Percentiles rank a stretch among this genome's conserved stretches.
These are phyloP conservation scores for Lodderomyces orthopsilosis DNA, from an alignment of 1,139 yeast species.

Conservation along the genomic window DNA sequence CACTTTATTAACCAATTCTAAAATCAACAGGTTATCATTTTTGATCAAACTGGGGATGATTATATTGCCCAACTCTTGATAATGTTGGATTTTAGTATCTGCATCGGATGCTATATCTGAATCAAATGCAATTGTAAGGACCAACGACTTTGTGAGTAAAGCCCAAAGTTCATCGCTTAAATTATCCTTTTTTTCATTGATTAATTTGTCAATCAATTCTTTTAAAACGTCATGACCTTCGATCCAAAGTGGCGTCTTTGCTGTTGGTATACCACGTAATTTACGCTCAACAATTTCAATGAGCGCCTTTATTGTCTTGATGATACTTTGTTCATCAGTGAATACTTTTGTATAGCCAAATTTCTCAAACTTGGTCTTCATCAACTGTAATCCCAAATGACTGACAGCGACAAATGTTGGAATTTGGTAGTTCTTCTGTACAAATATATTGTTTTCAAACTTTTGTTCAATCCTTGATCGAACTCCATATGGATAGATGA, in stretches of 20 bases:
- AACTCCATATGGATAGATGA: conserved; percentile 58
- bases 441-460: conserved; percentile 23
- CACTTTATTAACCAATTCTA: conserved; percentile 38
- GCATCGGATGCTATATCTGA: conserved; percentile 32
- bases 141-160: conserved; percentile 40
- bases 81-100: conserved; percentile 46
- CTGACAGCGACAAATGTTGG: conserved; percentile 73
- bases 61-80: conserved; percentile 36
- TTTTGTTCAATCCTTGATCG: conserved; percentile 49
- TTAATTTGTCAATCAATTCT: conserved; percentile 19
- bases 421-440: conserved; percentile 36
- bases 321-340: conserved; percentile 46
- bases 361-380: conserved; percentile 34
- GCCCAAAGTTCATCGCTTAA: conserved; percentile 42
- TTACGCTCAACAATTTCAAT: conserved; percentile 31
- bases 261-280: conserved; percentile 30
- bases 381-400: conserved; percentile 42
- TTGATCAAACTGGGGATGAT: conserved; percentile 38
- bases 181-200: conserved; percentile 14
- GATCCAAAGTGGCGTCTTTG: conserved; percentile 39
- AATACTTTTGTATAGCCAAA: conserved; percentile 32
- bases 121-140: conserved; percentile 30
- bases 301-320: conserved; percentile 23
- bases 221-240: conserved; percentile 35
- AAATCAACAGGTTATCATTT: conserved; percentile 27